Evolutionary conservation across 2,329 filamentous ascomycete species (phyloP), one percentile per base, ranked within the genome.

Genomic region (Fusarium duplospermum): DNA sequence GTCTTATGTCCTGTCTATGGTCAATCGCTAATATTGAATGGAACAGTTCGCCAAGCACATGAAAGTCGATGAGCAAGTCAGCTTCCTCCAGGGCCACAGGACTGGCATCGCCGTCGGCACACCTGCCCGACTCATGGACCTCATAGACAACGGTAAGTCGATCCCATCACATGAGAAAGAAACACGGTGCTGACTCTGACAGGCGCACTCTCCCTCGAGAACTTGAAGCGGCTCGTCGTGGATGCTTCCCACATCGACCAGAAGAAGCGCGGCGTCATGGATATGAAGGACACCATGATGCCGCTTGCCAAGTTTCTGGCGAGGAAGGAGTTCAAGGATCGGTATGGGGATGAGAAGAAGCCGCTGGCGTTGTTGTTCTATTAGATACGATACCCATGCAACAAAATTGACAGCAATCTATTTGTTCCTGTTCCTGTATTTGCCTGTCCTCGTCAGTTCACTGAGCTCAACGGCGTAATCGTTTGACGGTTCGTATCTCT

Each of bases 171-270:
- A 4, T 3, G n/a, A 67, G 45, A 62, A 20, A 24, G 1, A n/a
- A 9, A 18, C 38, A 24, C 47, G 29, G n/a, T 65, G 33, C 62
- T 24, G 22, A 58, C 36, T 18, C 4, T 4, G 11, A 3, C 69
- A 82, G 93, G 92, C 38, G 91, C 93, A 4, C 84, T 98, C 52
- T 93, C 91, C 29, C 83, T 93, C 35, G 88, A 90, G 36, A 89
- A 92, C 68, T 82, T 98, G 63, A 90, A 94, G 84, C 89, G 94
- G 54, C 89, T 99, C 36, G 90, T 98, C 10, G 89, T 98, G 35
- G 96, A 99, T 83, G 94, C 94, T 16, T 98, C 95, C 9, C 93
- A 98, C 80, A 93, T 98, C 74, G 96, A 99, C 83, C 91, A 93
- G 83, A 99, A 99, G 88, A 97, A 97, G 87, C 89, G 95, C 56